phyloP scores from a whole-genome alignment of 2,329 filamentous ascomycete genomes.

The Penicillium sclerotiorum region DNA sequence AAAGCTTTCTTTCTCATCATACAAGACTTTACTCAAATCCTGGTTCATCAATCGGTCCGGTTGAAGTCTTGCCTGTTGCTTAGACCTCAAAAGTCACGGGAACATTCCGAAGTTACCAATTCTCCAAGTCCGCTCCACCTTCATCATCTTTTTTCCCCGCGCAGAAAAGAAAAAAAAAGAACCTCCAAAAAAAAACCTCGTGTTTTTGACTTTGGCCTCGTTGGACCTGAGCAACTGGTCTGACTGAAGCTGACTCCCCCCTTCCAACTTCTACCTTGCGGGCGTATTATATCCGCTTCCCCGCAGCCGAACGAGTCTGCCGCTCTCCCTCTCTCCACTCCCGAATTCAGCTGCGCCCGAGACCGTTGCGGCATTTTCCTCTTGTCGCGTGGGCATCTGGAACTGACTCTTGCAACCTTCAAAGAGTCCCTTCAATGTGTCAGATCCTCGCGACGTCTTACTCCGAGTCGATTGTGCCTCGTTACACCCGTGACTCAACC shows the following conservation, averaged over 20 bases:
- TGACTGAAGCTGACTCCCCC: not conserved
- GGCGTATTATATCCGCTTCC: conserved; percentile 17
- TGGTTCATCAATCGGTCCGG: conserved; percentile 17
- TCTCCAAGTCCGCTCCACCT: conserved; percentile 2
- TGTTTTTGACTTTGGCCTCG: no score
- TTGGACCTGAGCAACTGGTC: no score
- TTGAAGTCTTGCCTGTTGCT: conserved; percentile 21
- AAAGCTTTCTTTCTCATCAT: no score
- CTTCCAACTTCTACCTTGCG: not conserved
- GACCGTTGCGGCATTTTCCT: conserved; percentile 28
- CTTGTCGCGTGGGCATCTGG: conserved; percentile 14
- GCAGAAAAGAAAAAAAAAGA: not conserved
- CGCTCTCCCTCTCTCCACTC: conserved; percentile 23
- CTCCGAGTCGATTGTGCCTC: conserved; percentile 25
- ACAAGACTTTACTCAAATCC: not conserved
- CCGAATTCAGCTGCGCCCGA: conserved; percentile 23
- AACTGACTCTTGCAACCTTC: conserved; percentile 1
- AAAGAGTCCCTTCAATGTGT: conserved; percentile 26
- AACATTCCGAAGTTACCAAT: conserved; percentile 23
- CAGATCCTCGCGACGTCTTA: conserved; percentile 15
- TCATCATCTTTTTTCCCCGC: conserved; percentile 5
- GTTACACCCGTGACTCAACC: conserved; percentile 26
- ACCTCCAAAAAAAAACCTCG: not conserved
- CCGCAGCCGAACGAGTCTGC: conserved; percentile 23
- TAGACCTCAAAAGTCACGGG: conserved; percentile 28